Base-by-base conservation (phyloP, 129 eudicot species). In the Escallonia rubra region DNA sequence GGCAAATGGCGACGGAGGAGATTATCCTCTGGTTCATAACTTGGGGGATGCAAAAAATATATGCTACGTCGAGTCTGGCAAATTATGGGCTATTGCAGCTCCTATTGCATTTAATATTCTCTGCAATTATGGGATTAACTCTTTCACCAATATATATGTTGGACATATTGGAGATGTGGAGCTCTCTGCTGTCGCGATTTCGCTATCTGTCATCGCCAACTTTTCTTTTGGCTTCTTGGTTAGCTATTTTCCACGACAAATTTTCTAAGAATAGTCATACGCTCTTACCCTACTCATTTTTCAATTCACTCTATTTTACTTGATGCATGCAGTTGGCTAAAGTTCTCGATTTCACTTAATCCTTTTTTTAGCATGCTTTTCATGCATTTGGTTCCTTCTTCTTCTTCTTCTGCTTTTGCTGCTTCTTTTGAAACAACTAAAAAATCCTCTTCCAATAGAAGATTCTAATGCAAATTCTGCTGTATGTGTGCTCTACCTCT, bases 171-270 rank as follows among this genome's bases (percentile, higher is more conserved):
- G 96, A 16, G 81, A 85, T 63, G 66, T 89, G 57, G 92, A 89
- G 79, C 85, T 89, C 62, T 82, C 90, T 8, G 80, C 89, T 4
- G 85, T 85, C n/a, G 83, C 96, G 0, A 78, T 85, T 40, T 80
- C 96, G 43, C 62, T 89, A 15, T 85, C 92, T 7, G 90, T 89
- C 61, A 77, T 89, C 10, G 89, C 89, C 3, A 85, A 83, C 64
- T 83, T 89, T 59, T 74, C 91, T 0, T 89, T 89, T 47, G 92
- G 96, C 38, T 89, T 89, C 83, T 69, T 89, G 92, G 96, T 85
- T 63, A 82, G 89, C 51, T 70, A 0, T 23, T 23, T 0, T 23
- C 34, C 34, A 23, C 34, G 34, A 23, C 34, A 23, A 23, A 23
- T 23, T 23, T 23, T 0, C 1, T 23, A 23, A 23, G 34, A 23